These are phyloP conservation scores for Ogataea trehalophila DNA, from an alignment of 805 yeast species.

Conservation along the genomic window DNA sequence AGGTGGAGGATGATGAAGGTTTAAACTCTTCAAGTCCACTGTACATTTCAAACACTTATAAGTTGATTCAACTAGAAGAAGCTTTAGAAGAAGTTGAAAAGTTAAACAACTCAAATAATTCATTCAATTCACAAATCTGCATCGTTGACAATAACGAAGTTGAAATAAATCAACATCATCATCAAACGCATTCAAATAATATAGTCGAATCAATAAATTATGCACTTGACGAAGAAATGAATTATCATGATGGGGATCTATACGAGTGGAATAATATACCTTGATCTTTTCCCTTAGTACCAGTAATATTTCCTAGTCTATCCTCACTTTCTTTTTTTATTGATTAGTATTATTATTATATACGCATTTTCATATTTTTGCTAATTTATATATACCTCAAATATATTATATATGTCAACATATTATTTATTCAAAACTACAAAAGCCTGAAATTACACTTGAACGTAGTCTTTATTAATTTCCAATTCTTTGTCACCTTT, in stretches of 20 bases:
- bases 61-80: conserved; percentile 14
- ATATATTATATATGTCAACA: too few relatives aligned
- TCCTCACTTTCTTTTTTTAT: too few relatives aligned
- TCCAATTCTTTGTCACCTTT: conserved; percentile 12
- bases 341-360: too few relatives aligned
- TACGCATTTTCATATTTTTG: too few relatives aligned
- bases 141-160: conserved; percentile 16
- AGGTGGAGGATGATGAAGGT: conserved; percentile 9
- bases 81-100: conserved; percentile 7
- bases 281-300: too few relatives aligned
- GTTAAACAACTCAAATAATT: conserved; percentile 8
- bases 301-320: too few relatives aligned
- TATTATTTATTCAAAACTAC: neutral
- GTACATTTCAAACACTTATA: conserved; percentile 12
- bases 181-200: conserved; percentile 1
- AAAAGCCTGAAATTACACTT: neutral
- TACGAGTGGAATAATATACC: neutral
- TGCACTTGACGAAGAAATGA: conserved; percentile 19
- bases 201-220: conserved; percentile 11
- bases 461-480: conserved; percentile 19
- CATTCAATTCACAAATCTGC: conserved; percentile 19
- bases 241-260: conserved; percentile 4
- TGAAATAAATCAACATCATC: neutral
- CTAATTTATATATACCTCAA: too few relatives aligned
- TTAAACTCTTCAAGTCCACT: conserved; percentile 11